Evolutionary conservation across 192 early-diverging fungal genomes (phyloP).

Genomic region (Coemansia sp.): DNA sequence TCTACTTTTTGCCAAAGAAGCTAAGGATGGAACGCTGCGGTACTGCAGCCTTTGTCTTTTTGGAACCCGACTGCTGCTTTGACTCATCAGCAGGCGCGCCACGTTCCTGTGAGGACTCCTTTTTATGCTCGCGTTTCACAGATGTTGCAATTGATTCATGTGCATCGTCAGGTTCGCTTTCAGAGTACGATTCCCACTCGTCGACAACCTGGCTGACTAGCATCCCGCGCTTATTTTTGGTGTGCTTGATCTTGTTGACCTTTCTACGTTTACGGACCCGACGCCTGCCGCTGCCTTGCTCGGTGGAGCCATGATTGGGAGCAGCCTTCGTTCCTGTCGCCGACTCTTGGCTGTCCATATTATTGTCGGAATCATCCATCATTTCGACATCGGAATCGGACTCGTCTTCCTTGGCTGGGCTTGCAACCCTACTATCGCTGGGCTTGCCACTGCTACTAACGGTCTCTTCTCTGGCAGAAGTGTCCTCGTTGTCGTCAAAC

Average conservation of each 20-base stretch:
- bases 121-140: not conserved
- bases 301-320: not conserved
- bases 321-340: not conserved
- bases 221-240: conserved; percentile 53
- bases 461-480: not conserved
- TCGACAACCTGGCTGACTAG: conserved; percentile 49
- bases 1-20: conserved; percentile 51
- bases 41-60: conserved; percentile 20
- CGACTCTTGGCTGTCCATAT: not conserved
- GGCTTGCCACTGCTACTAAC: not conserved
- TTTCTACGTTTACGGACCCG: conserved; percentile 52
- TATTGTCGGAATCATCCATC: conserved; percentile 11
- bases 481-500: conserved; percentile 49
- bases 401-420: not conserved
- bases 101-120: not conserved
- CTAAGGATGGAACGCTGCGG: conserved; percentile 43
- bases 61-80: not conserved
- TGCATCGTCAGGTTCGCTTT: conserved; percentile 36
- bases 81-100: not conserved
- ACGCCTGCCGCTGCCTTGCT: conserved; percentile 12
- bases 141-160: not conserved
- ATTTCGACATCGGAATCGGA: conserved; percentile 38
- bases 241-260: conserved; percentile 46
- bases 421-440: not conserved
- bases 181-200: conserved; percentile 52